phyloP scores from a whole-genome alignment of 2,329 filamentous ascomycete species.

The Aspergillus intermedius region DNA sequence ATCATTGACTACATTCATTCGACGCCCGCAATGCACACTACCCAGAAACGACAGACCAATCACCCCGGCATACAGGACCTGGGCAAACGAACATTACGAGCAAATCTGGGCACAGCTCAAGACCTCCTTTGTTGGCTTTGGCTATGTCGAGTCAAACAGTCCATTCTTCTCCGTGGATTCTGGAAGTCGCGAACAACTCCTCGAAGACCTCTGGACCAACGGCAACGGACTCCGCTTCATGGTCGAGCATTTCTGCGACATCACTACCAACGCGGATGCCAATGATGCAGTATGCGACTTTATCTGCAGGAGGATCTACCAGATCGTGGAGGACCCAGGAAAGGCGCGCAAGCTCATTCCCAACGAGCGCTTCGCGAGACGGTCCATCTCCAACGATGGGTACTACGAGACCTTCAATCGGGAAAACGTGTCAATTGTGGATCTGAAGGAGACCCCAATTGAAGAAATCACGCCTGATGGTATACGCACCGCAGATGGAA shows the following conservation, averaged over 20 bases:
- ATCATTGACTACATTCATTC: constrained; percentile 26
- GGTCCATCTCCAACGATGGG: constrained; percentile 14
- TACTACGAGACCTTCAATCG: constrained; percentile 32
- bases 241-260: constrained; percentile 19
- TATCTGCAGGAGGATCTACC: constrained; percentile 14
- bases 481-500: constrained; percentile 4
- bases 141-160: constrained; percentile 2
- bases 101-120: constrained; percentile 6
- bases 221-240: constrained; percentile 32
- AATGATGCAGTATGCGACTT: constrained; percentile 14
- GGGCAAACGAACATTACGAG: constrained; percentile 6
- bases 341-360: constrained; percentile 14
- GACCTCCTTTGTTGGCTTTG: neutral
- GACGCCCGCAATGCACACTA: constrained; percentile 34
- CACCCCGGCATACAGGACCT: constrained; percentile 15
- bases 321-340: constrained; percentile 10
- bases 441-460: constrained; percentile 15
- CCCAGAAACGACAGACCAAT: constrained; percentile 12
- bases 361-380: constrained; percentile 11
- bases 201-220: constrained; percentile 19
- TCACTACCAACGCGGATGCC: constrained; percentile 8
- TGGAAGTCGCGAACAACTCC: constrained; percentile 5
- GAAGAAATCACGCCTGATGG: constrained; percentile 5
- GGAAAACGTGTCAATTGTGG: constrained; percentile 28
- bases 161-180: neutral